Conservation (phyloP, 352 stramenopile species). For the Pythium aristosporum region DNA sequence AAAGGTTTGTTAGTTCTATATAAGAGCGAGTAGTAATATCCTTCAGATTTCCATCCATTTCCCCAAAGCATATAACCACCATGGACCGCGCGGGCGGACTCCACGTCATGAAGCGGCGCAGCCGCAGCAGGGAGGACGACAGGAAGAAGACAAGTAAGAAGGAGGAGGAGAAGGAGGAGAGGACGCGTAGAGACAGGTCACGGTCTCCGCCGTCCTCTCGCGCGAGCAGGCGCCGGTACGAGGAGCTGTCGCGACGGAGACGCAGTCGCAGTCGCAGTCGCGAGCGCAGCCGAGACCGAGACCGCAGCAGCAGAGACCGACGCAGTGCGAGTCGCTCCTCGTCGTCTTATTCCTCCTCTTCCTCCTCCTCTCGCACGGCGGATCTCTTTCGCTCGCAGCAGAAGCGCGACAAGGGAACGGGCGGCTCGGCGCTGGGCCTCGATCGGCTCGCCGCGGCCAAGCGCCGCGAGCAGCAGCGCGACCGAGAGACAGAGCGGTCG, state of each 20-base stretch:
- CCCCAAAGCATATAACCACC: not conserved
- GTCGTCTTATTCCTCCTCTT: slow-evolving; percentile 9
- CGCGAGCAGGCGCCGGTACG: slow-evolving; percentile 4
- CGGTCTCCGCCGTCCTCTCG: slow-evolving; percentile 3
- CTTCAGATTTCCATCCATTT: not conserved
- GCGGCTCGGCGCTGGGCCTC: slow-evolving; percentile 50
- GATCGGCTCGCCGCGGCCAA: slow-evolving; percentile 66
- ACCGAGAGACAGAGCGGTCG: not conserved
- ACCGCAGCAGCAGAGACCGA: not conserved
- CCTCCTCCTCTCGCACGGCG: slow-evolving; percentile 2
- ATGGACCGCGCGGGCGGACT: slow-evolving; percentile 26
- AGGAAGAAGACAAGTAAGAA: too few species aligned
- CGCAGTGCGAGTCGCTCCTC: not conserved
- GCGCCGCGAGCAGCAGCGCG: slow-evolving; percentile 34
- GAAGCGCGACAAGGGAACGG: not conserved
- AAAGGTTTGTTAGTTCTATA: not conserved
- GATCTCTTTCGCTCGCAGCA: slow-evolving; percentile 32
- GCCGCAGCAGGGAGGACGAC: too few species aligned
- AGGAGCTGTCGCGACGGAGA: slow-evolving; percentile 21
- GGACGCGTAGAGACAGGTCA: not conserved
- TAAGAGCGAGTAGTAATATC: slow-evolving; percentile 6
- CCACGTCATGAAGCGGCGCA: slow-evolving; percentile 33
- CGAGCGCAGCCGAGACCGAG: not conserved
- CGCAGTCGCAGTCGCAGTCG: slow-evolving; percentile 20
- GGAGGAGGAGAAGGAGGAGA: not conserved